Conservation (phyloP, 2,329 filamentous ascomycete species). For the Sporothrix brunneoviolacea region DNA sequence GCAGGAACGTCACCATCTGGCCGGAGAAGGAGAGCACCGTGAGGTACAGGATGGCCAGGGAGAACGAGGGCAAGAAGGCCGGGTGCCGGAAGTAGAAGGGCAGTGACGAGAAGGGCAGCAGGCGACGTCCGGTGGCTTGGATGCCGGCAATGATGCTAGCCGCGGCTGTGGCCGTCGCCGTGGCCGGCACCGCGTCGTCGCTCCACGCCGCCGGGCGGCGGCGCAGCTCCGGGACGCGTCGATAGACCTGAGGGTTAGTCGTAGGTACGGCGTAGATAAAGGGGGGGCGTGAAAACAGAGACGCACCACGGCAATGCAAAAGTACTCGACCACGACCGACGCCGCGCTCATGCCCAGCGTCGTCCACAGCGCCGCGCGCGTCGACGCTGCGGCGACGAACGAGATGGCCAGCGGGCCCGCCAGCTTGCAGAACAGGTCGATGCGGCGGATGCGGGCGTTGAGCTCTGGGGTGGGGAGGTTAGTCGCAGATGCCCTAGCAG, state of each 20-base stretch:
- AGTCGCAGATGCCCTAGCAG: too few relatives aligned
- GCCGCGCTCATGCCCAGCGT: conserved; percentile 40
- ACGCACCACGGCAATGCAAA: conserved; percentile 38
- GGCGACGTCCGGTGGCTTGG: conserved; percentile 10
- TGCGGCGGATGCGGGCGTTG: conserved; percentile 50
- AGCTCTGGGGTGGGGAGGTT: too few relatives aligned
- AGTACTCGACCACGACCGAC: conserved; percentile 39
- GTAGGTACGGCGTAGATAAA: not conserved
- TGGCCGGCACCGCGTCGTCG: not conserved
- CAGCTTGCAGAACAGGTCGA: conserved; percentile 54
- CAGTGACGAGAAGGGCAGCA: conserved; percentile 24
- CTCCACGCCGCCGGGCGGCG: not conserved
- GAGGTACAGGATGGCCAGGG: conserved; percentile 53
- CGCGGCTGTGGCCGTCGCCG: too few relatives aligned
- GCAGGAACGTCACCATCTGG: conserved; percentile 59
- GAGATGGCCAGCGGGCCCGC: conserved; percentile 46
- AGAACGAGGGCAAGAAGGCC: conserved; percentile 54
- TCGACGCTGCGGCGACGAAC: conserved; percentile 39
- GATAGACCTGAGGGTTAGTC: conserved; percentile 20
- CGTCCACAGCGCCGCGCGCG: conserved; percentile 37
- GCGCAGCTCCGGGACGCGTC: conserved; percentile 18
- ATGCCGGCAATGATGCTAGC: conserved; percentile 6
- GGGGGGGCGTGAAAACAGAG: not conserved
- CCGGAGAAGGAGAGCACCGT: conserved; percentile 54
- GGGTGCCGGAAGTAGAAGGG: conserved; percentile 45